These are phyloP conservation scores for Fragilaria radians DNA, from an alignment of 108 stramenopile genomes.

Conservation along the genomic window DNA sequence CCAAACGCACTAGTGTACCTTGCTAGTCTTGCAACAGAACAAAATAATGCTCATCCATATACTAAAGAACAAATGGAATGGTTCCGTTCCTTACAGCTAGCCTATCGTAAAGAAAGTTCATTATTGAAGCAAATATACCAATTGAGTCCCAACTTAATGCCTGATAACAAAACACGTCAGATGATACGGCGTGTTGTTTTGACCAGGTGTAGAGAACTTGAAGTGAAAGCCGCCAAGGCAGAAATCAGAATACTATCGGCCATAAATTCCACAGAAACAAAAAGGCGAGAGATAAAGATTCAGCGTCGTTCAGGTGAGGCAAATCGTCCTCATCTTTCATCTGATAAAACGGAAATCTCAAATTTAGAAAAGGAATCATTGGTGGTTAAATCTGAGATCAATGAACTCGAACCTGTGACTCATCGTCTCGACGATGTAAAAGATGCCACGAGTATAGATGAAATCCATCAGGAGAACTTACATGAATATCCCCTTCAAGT, in stretches of 20 bases:
- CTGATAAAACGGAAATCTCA: not conserved
- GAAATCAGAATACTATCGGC: not conserved
- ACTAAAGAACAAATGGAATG: constrained; percentile 2
- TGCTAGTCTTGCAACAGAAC: not conserved
- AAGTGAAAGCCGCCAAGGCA: not conserved
- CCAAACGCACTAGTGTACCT: constrained; percentile 3
- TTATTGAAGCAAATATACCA: not conserved
- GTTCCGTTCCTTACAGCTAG: not conserved
- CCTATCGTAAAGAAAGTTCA: not conserved
- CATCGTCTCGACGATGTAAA: not conserved
- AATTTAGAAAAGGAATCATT: not conserved
- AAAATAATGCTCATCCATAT: not conserved
- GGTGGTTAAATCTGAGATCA: not conserved
- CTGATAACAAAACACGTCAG: not conserved
- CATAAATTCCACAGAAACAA: not conserved
- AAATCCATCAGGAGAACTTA: too few relatives aligned
- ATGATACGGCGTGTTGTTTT: not conserved
- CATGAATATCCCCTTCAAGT: too few relatives aligned
- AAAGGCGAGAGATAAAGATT: not conserved
- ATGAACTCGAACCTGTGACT: not conserved
- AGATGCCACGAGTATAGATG: too few relatives aligned
- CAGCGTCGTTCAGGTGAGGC: too few relatives aligned
- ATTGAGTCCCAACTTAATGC: not conserved
- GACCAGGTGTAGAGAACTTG: not conserved
- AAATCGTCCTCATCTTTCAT: not conserved